Evolutionary conservation across 2,329 filamentous ascomycete genomes (phyloP).

Genomic region (Calonectria pauciramosa): DNA sequence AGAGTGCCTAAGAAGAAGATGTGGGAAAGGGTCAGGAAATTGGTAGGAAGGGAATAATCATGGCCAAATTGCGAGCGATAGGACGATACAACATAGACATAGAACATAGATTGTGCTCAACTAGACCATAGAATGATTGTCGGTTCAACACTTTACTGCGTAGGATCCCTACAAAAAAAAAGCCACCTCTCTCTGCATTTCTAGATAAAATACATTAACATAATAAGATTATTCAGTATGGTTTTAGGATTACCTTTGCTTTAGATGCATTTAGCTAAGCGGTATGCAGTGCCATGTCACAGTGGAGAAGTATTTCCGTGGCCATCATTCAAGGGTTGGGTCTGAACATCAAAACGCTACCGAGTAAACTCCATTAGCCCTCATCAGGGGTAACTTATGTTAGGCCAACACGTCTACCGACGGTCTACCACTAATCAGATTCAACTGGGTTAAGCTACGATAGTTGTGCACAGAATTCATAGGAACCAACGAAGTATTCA

Average conservation of each 20-base stretch:
- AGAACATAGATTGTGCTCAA: neutral
- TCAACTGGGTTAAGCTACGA: neutral
- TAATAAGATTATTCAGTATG: no score
- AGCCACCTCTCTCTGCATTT: neutral
- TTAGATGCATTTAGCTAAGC: neutral
- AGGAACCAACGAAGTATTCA: neutral
- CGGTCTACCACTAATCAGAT: neutral
- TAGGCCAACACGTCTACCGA: neutral
- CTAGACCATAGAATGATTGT: neutral
- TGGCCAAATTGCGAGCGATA: neutral
- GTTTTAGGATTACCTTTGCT: neutral
- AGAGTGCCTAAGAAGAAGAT: conserved; percentile 43
- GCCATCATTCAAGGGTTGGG: neutral
- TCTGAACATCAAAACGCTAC: neutral
- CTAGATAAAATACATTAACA: neutral
- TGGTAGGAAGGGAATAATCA: neutral
- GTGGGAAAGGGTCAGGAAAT: conserved; percentile 8
- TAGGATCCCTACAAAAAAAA: neutral
- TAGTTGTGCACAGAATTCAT: neutral
- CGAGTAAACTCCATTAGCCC: neutral
- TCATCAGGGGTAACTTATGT: neutral
- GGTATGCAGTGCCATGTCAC: neutral
- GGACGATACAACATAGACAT: neutral
- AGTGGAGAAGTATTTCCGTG: neutral
- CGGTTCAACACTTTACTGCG: neutral